Evolutionary conservation across 352 stramenopile genomes (phyloP), one percentile per base, ranked within the genome.

Genomic region (Pythium plurisporium): DNA sequence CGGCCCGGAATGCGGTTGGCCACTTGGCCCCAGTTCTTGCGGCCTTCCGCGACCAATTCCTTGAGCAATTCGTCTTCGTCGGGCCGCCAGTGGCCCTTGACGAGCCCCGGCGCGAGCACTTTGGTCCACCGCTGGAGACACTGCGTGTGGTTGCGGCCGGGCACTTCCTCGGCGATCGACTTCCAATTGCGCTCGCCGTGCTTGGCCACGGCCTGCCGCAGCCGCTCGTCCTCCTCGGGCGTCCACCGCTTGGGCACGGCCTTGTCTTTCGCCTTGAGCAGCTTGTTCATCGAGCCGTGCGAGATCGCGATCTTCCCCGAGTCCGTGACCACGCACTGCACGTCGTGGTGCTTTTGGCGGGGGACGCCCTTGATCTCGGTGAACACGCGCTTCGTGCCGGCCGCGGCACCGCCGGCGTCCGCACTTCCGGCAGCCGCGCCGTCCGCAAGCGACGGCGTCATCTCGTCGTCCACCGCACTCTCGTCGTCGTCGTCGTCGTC

Each of bases 11-110:
- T 95, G 17, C 77, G 79, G 48, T 80, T 91, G 17, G 86, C 87
- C 20, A 95, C 86, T 58, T 94, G 83, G 30, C 82, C 82, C 89
- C 89, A 96, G 65, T 93, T 96, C 63, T 94, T 91, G 22, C 78
- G 72, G 30, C 80, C 77, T 64, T 93, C 73, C 10, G 76, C 74
- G 14, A 94, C 88, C 1, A 95, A 58, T 37, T 94, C 75, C 51
- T 88, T 79, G 15, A 96, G 72, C 58, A 96, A 42, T 6, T 90
- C 77, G 56, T 98, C 94, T 66, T 98, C 94, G 34, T 98, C 89
- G 5, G 90, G 85, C 15, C 87, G 94, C 94, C 94, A 98, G 47
- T 96, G 91, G 27, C 93, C 94, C 65, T 99, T 99, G 30, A 97
- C 88, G 3, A 98, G 77, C n/a, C 93, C 95, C 5, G 94, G 94